phyloP scores from a whole-genome alignment of 73 alveolate species.

The Paramecium biaurelia region DNA sequence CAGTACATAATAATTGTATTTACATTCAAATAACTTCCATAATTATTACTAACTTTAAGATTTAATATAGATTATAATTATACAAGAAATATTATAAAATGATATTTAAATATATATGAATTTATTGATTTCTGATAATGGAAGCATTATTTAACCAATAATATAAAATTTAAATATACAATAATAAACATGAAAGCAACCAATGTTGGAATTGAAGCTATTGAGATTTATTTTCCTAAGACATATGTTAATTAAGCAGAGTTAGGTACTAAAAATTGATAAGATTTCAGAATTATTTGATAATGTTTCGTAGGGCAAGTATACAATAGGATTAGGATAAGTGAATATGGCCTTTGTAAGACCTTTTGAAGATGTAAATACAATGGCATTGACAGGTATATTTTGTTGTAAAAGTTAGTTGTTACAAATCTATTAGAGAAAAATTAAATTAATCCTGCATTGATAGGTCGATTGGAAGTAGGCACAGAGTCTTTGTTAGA shows the following conservation, averaged over 20 bases:
- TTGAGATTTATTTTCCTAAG: conserved; percentile 95
- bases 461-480: conserved; percentile 96
- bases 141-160: background rate
- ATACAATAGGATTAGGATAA: conserved; percentile 97
- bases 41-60: background rate
- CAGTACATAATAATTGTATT: background rate
- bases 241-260: conserved; percentile 92
- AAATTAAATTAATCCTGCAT: conserved; percentile 77
- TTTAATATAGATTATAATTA: background rate
- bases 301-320: conserved; percentile 91
- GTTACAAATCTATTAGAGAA: conserved; percentile 87
- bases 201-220: conserved; percentile 89
- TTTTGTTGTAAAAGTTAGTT: background rate
- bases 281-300: conserved; percentile 77
- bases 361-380: conserved; percentile 97
- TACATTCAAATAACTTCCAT: background rate
- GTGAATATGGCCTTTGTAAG: conserved; percentile 87
- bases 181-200: background rate
- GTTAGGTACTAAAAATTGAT: conserved; percentile 54
- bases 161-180: background rate
- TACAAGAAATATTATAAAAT: background rate
- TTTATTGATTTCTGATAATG: conserved; percentile 20
- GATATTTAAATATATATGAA: background rate
- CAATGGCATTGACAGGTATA: conserved; percentile 84
- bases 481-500: conserved; percentile 98